Conservation (phyloP, 2,329 filamentous ascomycete species). For the Tolypocladium capitatum region DNA sequence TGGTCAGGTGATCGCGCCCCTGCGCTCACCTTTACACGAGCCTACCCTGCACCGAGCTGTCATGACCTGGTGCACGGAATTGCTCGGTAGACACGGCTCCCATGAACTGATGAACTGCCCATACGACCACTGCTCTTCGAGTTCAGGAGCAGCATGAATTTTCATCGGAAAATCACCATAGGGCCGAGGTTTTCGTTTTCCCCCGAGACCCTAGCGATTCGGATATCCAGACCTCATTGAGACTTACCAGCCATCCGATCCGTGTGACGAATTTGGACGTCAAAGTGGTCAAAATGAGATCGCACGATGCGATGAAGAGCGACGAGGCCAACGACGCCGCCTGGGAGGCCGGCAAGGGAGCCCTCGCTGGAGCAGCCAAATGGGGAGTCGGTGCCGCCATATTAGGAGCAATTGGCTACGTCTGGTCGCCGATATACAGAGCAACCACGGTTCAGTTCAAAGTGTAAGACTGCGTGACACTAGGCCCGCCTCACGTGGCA, state of each 20-base stretch:
- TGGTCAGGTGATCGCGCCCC: no score
- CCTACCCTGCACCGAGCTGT: not conserved
- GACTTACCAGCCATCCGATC: no score
- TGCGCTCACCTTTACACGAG: no score
- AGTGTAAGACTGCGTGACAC: slow-evolving; percentile 38
- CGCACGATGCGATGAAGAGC: slow-evolving; percentile 45
- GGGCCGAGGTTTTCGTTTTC: not conserved
- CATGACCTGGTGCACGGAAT: not conserved
- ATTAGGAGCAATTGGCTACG: slow-evolving; percentile 48
- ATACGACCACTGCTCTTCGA: not conserved
- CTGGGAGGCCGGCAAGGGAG: slow-evolving; percentile 58
- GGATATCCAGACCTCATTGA: not conserved
- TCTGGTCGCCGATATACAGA: slow-evolving; percentile 58
- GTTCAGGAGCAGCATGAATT: not conserved
- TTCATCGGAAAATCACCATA: not conserved
- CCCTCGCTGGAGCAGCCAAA: slow-evolving; percentile 52
- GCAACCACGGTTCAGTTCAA: slow-evolving; percentile 64
- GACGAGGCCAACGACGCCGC: slow-evolving; percentile 57
- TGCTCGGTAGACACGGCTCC: not conserved
- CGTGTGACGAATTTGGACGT: not conserved
- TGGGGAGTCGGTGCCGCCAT: slow-evolving; percentile 57
- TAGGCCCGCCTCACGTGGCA: not conserved
- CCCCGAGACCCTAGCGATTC: not conserved
- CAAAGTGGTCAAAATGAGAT: slow-evolving; percentile 22
- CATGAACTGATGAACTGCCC: not conserved